These are phyloP conservation scores for Puccinia polysora DNA, from an alignment of 1,284 basidiomycete species.

Conservation along the genomic window DNA sequence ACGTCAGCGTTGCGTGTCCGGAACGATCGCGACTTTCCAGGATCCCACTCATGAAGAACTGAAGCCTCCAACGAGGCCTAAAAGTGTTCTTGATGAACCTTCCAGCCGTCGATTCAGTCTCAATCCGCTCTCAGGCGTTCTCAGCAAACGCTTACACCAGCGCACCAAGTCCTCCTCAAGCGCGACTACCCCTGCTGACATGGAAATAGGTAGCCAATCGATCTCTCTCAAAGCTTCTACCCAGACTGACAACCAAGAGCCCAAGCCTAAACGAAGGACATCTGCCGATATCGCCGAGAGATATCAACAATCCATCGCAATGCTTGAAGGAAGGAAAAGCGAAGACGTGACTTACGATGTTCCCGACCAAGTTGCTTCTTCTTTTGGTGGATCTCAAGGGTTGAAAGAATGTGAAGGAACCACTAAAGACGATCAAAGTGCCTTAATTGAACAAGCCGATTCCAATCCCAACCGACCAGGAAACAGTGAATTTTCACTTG, in stretches of 20 bases:
- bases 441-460: neutral
- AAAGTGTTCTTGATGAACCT: slow-evolving; percentile 23
- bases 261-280: slow-evolving; percentile 24
- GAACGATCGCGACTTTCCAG: neutral
- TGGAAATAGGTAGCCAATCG: neutral
- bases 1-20: neutral
- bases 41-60: neutral
- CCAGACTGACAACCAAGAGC: neutral
- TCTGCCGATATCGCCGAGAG: slow-evolving; percentile 39
- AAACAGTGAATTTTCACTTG: slow-evolving; percentile 22
- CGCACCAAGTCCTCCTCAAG: slow-evolving; percentile 8
- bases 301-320: slow-evolving; percentile 29
- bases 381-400: neutral
- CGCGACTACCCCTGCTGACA: neutral
- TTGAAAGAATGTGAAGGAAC: neutral
- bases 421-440: slow-evolving; percentile 1
- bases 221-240: neutral
- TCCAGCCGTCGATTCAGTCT: slow-evolving; percentile 12
- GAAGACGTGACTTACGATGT: slow-evolving; percentile 33
- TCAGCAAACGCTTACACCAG: slow-evolving; percentile 14
- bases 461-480: neutral
- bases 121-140: slow-evolving; percentile 2
- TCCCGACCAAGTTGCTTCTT: neutral
- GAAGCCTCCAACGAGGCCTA: neutral
- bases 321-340: slow-evolving; percentile 24